These are phyloP conservation scores for Ceratocystis diversiconidia DNA, from an alignment of 2,329 filamentous ascomycete species.

Conservation along the genomic window DNA sequence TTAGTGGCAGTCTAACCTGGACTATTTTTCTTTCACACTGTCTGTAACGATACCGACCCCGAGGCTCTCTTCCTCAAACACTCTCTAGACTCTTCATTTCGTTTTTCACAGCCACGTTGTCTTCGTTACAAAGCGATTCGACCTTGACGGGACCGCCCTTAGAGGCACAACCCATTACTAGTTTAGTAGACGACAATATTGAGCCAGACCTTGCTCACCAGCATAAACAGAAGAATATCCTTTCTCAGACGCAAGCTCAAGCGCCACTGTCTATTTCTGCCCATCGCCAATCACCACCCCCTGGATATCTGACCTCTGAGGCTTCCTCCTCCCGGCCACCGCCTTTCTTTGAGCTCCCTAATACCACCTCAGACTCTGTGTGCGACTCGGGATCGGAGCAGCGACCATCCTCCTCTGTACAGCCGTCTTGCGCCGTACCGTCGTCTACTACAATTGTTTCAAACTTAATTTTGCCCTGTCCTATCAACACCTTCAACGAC, in stretches of 20 bases:
- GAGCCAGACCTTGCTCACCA: slow-evolving; percentile 8
- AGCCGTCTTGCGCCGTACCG: slow-evolving; percentile 10
- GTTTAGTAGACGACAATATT: not conserved
- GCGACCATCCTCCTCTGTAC: slow-evolving; percentile 23
- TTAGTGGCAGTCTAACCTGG: too few species aligned
- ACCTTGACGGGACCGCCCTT: slow-evolving; percentile 14
- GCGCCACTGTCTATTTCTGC: slow-evolving; percentile 8
- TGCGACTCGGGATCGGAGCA: slow-evolving; percentile 26
- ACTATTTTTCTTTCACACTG: not conserved
- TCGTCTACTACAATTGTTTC: slow-evolving; percentile 19
- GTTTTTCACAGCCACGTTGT: slow-evolving; percentile 33
- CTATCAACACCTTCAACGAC: slow-evolving; percentile 3
- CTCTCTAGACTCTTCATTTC: slow-evolving; percentile 15
- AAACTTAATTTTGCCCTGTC: slow-evolving; percentile 17
- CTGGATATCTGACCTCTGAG: slow-evolving; percentile 44
- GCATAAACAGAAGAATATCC: slow-evolving; percentile 10
- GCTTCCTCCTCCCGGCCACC: slow-evolving; percentile 40
- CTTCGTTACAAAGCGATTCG: slow-evolving; percentile 14
- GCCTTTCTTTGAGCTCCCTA: slow-evolving; percentile 42
- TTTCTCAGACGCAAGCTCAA: slow-evolving; percentile 10
- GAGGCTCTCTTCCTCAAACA: not conserved
- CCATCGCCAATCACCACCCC: slow-evolving; percentile 33
- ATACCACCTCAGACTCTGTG: slow-evolving; percentile 30
- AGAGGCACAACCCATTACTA: slow-evolving; percentile 15
- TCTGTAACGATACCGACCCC: not conserved